A percentile compares a stretch with the other conserved stretches of the same genome.
These are phyloP conservation scores for Phytopythium delawarense DNA, from an alignment of 352 stramenopile species.

Conservation along the genomic window DNA sequence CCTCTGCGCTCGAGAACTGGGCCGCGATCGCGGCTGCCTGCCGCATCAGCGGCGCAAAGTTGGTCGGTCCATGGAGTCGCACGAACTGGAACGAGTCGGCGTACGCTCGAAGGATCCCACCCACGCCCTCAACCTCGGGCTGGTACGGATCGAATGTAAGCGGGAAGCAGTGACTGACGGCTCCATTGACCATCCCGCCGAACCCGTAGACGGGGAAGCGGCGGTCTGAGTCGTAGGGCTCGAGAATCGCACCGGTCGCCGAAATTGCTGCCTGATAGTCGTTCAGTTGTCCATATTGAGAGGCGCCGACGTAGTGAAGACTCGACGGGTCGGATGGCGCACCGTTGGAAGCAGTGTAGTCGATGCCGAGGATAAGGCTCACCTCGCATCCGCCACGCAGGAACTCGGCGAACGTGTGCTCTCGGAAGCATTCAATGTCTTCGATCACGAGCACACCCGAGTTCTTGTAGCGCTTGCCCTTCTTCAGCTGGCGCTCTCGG, in stretches of 20 bases:
- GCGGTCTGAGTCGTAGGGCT: constrained; percentile 73
- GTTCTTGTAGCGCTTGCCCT: constrained; percentile 73
- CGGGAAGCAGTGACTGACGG: constrained; percentile 65
- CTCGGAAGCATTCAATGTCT: constrained; percentile 56
- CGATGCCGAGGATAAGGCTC: constrained; percentile 76
- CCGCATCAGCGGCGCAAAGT: constrained; percentile 70
- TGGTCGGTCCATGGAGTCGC: constrained; percentile 67
- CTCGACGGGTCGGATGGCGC: constrained; percentile 36
- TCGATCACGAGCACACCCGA: constrained; percentile 58
- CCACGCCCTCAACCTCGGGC: constrained; percentile 58
- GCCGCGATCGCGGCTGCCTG: constrained; percentile 61
- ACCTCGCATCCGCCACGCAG: constrained; percentile 65
- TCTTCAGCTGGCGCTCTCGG: constrained; percentile 51
- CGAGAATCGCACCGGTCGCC: constrained; percentile 60
- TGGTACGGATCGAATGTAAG: constrained; percentile 62
- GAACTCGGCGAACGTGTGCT: constrained; percentile 71
- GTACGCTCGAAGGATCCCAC: constrained; percentile 59
- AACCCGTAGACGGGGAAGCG: constrained; percentile 82
- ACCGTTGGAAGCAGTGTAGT: constrained; percentile 77
- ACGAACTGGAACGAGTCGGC: constrained; percentile 62
- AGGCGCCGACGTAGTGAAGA: constrained; percentile 58
- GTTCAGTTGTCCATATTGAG: constrained; percentile 57
- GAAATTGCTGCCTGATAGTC: constrained; percentile 78
- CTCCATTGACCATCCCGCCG: constrained; percentile 59
- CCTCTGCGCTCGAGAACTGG: constrained; percentile 32